A percentile compares a stretch with the other conserved stretches of the same genome.
These are phyloP conservation scores for Fraxinus baroniana DNA, from an alignment of 305 asterid genomes.

Conservation along the genomic window DNA sequence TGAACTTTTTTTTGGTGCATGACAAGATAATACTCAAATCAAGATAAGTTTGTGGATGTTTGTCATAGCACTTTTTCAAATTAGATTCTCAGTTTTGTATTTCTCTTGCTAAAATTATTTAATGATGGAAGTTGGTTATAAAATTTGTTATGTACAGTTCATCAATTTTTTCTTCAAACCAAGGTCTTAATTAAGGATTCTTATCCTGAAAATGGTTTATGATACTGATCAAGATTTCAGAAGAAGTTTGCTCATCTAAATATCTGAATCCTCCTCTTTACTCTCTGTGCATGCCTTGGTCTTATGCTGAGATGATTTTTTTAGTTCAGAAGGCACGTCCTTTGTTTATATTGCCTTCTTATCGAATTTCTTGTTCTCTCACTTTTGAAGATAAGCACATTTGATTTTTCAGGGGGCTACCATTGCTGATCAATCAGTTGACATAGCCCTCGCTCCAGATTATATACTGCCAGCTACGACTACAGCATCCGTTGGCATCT, in stretches of 20 bases:
- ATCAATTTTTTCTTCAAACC: neutral
- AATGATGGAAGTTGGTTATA: neutral
- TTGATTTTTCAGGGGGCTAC: constrained; percentile 60
- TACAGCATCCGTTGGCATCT: constrained; percentile 34
- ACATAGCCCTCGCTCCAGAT: constrained; percentile 46
- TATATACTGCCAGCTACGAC: constrained; percentile 52
- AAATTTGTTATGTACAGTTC: neutral
- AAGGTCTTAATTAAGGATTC: neutral
- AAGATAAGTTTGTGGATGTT: neutral
- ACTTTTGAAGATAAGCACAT: neutral
- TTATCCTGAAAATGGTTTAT: neutral
- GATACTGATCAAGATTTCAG: neutral
- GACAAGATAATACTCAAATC: neutral
- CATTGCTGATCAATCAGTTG: constrained; percentile 67
- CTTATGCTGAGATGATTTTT: neutral
- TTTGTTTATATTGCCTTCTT: neutral
- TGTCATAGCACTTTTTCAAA: neutral
- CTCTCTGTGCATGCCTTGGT: neutral
- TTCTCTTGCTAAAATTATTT: neutral
- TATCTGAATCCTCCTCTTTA: neutral
- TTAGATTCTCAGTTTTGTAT: neutral
- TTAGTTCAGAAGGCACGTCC: neutral
- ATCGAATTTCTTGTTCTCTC: neutral
- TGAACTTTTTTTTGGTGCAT: neutral
- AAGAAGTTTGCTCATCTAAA: neutral